phyloP scores from a whole-genome alignment of 2,329 filamentous ascomycete genomes.

The Stachybotrys echinatus region DNA sequence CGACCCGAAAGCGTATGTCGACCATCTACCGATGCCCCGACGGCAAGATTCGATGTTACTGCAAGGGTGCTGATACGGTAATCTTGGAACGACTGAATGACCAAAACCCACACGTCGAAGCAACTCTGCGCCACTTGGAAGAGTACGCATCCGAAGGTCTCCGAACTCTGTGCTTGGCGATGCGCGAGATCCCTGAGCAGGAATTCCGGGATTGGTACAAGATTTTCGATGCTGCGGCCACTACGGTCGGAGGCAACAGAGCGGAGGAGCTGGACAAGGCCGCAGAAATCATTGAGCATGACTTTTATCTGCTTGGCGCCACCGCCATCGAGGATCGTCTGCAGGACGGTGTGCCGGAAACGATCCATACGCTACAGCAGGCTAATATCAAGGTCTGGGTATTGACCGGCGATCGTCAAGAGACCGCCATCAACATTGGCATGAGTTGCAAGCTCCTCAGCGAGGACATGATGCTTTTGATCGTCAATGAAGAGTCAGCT shows the following conservation, averaged over 20 bases:
- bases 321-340: conserved; percentile 96
- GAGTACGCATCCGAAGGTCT: conserved; percentile 97
- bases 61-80: conserved; percentile 95
- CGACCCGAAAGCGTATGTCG: conserved; percentile 89
- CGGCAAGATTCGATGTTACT: conserved; percentile 89
- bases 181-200: conserved; percentile 85
- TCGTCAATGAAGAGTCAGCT: conserved; percentile 86
- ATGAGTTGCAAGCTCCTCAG: conserved; percentile 99
- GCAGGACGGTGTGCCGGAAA: conserved; percentile 96
- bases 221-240: conserved; percentile 82
- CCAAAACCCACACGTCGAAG: conserved; percentile 80
- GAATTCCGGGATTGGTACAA: conserved; percentile 85
- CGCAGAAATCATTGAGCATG: conserved; percentile 88
- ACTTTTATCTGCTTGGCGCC: conserved; percentile 85
- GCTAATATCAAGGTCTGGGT: conserved; percentile 99
- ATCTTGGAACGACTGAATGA: conserved; percentile 85
- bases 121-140: conserved; percentile 91
- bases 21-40: conserved; percentile 95
- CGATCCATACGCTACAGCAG: conserved; percentile 92
- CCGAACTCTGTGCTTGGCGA: conserved; percentile 87
- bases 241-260: conserved; percentile 86
- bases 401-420: conserved; percentile 91
- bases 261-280: conserved; percentile 96
- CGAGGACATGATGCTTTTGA: conserved; percentile 96
- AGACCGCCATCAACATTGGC: conserved; percentile 98